Evolutionary conservation across 1,284 basidiomycete genomes (phyloP).

Genomic region (Heterobasidion parviporum): DNA sequence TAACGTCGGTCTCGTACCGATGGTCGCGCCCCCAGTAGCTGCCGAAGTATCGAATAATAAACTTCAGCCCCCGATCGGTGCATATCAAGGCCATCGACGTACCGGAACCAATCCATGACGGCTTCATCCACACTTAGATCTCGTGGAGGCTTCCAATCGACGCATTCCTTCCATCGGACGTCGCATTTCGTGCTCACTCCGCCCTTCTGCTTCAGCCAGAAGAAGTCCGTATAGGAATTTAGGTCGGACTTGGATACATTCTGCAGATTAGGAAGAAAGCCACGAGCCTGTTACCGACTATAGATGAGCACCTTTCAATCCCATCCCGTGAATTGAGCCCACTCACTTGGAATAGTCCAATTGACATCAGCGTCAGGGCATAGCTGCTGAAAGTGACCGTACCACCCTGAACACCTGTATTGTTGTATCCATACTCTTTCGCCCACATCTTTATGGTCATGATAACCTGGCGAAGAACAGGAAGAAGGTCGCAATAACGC

Average conservation of each 20-base stretch:
- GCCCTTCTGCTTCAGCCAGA: constrained; percentile 26
- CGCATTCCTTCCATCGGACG: constrained; percentile 22
- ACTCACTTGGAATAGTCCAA: constrained; percentile 45
- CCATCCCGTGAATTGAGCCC: not conserved
- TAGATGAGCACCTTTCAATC: not conserved
- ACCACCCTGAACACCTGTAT: constrained; percentile 21
- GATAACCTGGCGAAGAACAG: constrained; percentile 33
- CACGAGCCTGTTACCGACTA: constrained; percentile 23
- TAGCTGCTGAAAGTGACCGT: constrained; percentile 46
- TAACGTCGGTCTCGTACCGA: constrained; percentile 20
- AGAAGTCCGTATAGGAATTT: constrained; percentile 13
- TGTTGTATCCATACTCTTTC: constrained; percentile 38
- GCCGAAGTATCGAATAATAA: not conserved
- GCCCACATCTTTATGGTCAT: constrained; percentile 47
- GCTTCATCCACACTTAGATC: constrained; percentile 19
- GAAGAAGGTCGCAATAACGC: constrained; percentile 35
- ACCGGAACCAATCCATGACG: constrained; percentile 40
- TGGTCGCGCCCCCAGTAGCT: constrained; percentile 40
- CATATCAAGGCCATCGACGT: constrained; percentile 10
- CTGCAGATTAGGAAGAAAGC: constrained; percentile 45
- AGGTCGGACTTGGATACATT: constrained; percentile 11
- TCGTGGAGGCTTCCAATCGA: constrained; percentile 17
- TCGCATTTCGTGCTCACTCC: constrained; percentile 25
- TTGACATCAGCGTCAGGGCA: constrained; percentile 48
- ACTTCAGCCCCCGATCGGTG: not conserved